Base-by-base conservation (phyloP, 2,329 filamentous ascomycete species). In the Stachybotrys elegans region DNA sequence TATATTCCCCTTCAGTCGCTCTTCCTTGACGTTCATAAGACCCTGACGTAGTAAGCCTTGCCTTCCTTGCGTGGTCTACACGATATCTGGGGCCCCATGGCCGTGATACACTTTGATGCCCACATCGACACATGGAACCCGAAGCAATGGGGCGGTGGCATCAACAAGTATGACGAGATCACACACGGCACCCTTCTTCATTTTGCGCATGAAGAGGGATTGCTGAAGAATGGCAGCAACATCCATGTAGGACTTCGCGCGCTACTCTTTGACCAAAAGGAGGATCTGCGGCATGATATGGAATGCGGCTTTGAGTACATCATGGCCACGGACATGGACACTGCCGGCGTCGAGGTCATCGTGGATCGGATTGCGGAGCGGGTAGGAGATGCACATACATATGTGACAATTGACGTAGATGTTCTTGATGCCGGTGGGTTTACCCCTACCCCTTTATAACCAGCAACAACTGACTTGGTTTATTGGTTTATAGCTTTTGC, bases 241-340 rank as follows among this genome's bases (percentile, higher is more conserved):
- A 86, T 91, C 12, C 88, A 94, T 61, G 89, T 86, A 0, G 88
- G 89, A 1, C 71, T 93, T 40, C 80, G 88, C 32, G 92, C 87
- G 0, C 73, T 87, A 1, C 70, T 94, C 5, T 80, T 78, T 0
- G 81, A 81, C 11, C 42, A 41, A 14, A 43, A 45, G 3, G 46
- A 47, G 5, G 53, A 57, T 27, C 46, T 57, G 32, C 42, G 48
- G 14, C 49, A 56, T 19, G 55, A 58, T 44, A 38, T 36, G 9
- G 47, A 48, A 11, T 54, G 51, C 34, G 53, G 54, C 7, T 56
- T 56, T 23, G 47, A 51, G 12, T 46, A 46, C 14, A 49, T 58
- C 23, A 52, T 45, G 1, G 50, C 49, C 9, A 44, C 48, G 2
- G 88, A 92, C 50, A 85, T 94, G 48, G 88, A 94, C 60, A 86